Base-by-base conservation (phyloP, 164 flowering plant species). In the Magnolia changhungtana region DNA sequence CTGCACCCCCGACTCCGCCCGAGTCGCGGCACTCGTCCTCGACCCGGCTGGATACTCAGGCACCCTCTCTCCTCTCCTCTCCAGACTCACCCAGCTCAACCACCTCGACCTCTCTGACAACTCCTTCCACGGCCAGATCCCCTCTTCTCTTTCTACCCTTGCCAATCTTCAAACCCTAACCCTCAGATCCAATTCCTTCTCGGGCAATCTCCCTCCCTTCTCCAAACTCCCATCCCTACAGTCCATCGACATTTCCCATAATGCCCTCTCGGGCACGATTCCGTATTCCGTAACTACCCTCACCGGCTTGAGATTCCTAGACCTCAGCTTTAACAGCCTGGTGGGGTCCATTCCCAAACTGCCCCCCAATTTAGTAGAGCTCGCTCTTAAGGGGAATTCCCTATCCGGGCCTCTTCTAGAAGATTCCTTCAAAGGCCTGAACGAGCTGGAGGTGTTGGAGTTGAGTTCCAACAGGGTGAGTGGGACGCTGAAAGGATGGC, bases 301-400 rank as follows among this genome's bases (percentile, higher is more conserved):
- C 37, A 13, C 80, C 2, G 58, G 52, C 50, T 71, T 95, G 72
- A 78, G 74, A 6, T 74, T 85, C 37, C 80, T 95, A 59, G 98
- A 95, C 82, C 86, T 93, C 63, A 91, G 95, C 83, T 91, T 82
- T 92, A 95, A 95, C 80, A 78, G 79, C 66, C 76, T 95, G 77
- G 76, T 83, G 7, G 95, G 98, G 16, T 19, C 83, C 0, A 61
- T 95, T 63, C 94, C 97, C 8, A 86, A 81, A 52, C 80, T 95
- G n/a, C 96, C 98, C 20, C 68, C 78, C 0, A 86, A 83, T 51
- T 79, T 94, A 1, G 59, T 74, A 7, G 89, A 86, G 58, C 86
- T 92, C 0, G 91, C 98, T 5, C 21, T 90, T 0, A 88, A 85
- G 81, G 79, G 75, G 23, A 94, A 94, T 75, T 81, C 82, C 1